phyloP scores from a whole-genome alignment of 2,329 filamentous ascomycete genomes.

The Penicillium occitanis region DNA sequence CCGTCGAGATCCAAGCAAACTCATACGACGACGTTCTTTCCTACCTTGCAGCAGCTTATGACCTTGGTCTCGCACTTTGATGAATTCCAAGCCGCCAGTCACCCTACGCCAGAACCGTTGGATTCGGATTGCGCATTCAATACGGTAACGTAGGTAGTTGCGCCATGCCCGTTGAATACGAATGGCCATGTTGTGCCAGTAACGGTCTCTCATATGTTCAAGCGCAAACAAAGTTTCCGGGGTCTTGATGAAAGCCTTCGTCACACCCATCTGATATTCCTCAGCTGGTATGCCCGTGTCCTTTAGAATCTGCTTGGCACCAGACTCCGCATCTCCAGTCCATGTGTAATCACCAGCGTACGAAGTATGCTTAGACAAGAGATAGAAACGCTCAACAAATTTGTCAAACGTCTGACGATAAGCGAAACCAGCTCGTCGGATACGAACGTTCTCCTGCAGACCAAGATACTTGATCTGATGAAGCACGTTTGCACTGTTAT shows the following conservation, averaged over 20 bases:
- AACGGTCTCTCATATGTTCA: constrained; percentile 95
- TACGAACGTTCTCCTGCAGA: constrained; percentile 98
- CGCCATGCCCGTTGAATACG: constrained; percentile 97
- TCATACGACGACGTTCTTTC: constrained; percentile 90
- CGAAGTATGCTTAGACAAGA: constrained; percentile 88
- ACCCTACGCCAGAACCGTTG: constrained; percentile 95
- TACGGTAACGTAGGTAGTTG: constrained; percentile 88
- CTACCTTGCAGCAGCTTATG: constrained; percentile 76
- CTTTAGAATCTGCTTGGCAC: constrained; percentile 88
- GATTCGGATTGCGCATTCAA: constrained; percentile 88
- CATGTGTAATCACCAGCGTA: constrained; percentile 98
- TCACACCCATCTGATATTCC: constrained; percentile 95
- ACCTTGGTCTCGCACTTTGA: constrained; percentile 84
- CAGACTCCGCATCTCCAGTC: constrained; percentile 82
- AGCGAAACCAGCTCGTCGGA: constrained; percentile 92
- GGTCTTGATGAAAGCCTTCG: constrained; percentile 97
- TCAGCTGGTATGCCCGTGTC: constrained; percentile 94
- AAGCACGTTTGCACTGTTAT: constrained; percentile 86
- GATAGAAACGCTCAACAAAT: constrained; percentile 95
- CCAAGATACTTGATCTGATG: constrained; percentile 99
- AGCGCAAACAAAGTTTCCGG: constrained; percentile 95
- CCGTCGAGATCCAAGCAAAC: constrained; percentile 82
- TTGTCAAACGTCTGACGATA: constrained; percentile 98
- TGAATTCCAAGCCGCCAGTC: constrained; percentile 82
- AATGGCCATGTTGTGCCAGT: constrained; percentile 99